phyloP scores from a whole-genome alignment of 768 basidiomycete genomes.

The Amanita muscaria region DNA sequence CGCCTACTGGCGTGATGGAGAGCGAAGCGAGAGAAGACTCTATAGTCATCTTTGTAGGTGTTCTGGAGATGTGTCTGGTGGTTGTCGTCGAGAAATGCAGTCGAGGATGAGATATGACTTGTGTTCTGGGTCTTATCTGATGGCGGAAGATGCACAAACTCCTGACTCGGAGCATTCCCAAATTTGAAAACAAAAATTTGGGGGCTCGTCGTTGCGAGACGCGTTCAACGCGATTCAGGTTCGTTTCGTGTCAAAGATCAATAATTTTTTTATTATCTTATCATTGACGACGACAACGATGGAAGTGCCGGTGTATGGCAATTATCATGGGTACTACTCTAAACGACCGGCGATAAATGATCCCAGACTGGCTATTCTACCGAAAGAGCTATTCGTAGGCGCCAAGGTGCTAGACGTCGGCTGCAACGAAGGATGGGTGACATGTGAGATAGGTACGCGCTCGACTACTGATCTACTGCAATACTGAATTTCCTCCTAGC shows the following conservation, averaged over 20 bases:
- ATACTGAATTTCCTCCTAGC: constrained; percentile 30
- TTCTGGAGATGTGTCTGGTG: not conserved
- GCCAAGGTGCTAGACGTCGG: constrained; percentile 74
- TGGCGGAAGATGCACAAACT: not conserved
- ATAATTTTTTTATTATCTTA: not conserved
- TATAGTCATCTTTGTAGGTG: constrained; percentile 19
- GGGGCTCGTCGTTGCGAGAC: too few relatives aligned
- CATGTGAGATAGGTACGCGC: constrained; percentile 70
- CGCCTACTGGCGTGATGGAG: constrained; percentile 44
- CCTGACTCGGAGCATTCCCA: not conserved
- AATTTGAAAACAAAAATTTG: too few relatives aligned
- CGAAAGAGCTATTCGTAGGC: constrained; percentile 38
- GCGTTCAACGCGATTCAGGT: too few relatives aligned
- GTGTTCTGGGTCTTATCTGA: constrained; percentile 6
- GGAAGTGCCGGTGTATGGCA: constrained; percentile 39
- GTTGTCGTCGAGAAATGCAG: not conserved
- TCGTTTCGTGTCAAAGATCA: too few relatives aligned
- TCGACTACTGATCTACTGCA: not conserved
- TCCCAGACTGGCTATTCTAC: constrained; percentile 57
- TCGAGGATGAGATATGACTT: not conserved
- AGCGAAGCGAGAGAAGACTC: constrained; percentile 41
- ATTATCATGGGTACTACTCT: constrained; percentile 75
- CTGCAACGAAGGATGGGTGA: constrained; percentile 81
- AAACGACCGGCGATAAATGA: constrained; percentile 58
- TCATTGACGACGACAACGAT: not conserved